Base-by-base conservation (phyloP, 768 basidiomycete genomes). In the Podaxis sp. region DNA sequence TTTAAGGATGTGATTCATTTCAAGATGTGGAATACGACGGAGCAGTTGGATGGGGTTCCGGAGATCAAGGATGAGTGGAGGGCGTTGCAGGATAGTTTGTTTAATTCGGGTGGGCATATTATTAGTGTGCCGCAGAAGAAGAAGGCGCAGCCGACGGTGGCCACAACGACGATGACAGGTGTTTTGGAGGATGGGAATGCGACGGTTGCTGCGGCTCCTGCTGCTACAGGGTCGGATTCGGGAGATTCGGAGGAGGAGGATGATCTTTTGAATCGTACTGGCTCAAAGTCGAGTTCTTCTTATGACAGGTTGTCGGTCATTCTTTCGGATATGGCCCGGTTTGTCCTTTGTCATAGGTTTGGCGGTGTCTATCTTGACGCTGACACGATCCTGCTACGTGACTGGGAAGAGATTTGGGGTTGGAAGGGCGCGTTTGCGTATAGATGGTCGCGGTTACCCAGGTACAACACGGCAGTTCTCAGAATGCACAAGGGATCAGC, bases 321-420 rank as follows among this genome's bases (percentile, higher is more conserved):
- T 63, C 79, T 97, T 37, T 95, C 93, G 7, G 95, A 97, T 72
- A 92, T 96, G 89, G 95, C 93, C 21, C 89, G 95, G n/a, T 98
- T 97, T 75, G 86, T 97, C 53, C 80, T 98, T 10, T 93, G 91
- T 57, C 92, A 97, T 71, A 89, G 93, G 5, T 97, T 91, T 69
- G 95, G 95, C 23, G 95, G 95, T 2, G 89, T 95, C 62, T 97
- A 96, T 69, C 83, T 98, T 55, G 95, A 97, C 66, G 93, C 95
- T 2, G 95, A 97, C 69, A 95, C 93, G 2, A 82, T 98, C 66
- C 81, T 98, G 65, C 79, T 97, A 14, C 86, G 95, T 23, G 95
- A 97, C 70, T 96, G 95, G 95, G 95, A 97, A 72, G 95, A 96
- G 69, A 79, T 97, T 3, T 97, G 93, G 91, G 93, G 93, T 54